Percentiles rank a stretch among this genome's conserved stretches.
Conservation (phyloP, 2,329 filamentous ascomycete genomes). For the Lasiodiplodia citricola region DNA sequence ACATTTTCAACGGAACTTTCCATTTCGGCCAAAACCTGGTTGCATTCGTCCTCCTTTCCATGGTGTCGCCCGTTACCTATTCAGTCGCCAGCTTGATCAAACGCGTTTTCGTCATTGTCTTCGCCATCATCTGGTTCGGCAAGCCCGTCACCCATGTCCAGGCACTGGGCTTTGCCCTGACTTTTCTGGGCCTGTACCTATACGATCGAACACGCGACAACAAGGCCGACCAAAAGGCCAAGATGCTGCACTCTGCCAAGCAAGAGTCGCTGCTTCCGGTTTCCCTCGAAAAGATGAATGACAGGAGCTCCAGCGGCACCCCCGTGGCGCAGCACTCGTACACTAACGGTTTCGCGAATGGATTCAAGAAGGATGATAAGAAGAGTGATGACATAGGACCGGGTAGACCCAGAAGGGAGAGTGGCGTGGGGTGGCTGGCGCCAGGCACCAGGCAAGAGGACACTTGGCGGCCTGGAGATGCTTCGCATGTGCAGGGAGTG, state of each 20-base stretch:
- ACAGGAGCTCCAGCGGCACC: conserved; percentile 5
- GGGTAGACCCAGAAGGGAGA: conserved; percentile 46
- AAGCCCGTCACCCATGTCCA: conserved; percentile 85
- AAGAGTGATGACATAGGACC: conserved; percentile 60
- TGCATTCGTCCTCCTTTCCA: conserved; percentile 88
- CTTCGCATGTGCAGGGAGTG: conserved; percentile 20
- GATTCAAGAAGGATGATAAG: conserved; percentile 55
- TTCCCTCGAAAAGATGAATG: conserved; percentile 23
- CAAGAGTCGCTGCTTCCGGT: conserved; percentile 68
- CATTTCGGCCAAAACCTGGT: conserved; percentile 97
- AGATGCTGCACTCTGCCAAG: conserved; percentile 66
- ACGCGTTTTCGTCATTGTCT: conserved; percentile 93
- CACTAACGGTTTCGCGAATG: conserved; percentile 26
- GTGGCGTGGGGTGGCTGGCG: conserved; percentile 65
- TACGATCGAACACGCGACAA: conserved; percentile 93
- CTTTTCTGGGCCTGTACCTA: conserved; percentile 89
- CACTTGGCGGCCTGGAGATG: conserved; percentile 64
- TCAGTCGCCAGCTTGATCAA: conserved; percentile 96
- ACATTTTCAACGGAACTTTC: conserved; percentile 94
- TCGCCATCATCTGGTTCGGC: conserved; percentile 95
- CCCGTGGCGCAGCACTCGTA: conserved; percentile 21
- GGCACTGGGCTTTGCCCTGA: conserved; percentile 82
- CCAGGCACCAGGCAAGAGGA: conserved; percentile 85
- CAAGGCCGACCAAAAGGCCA: conserved; percentile 81
- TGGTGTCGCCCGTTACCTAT: conserved; percentile 96